Conservation (phyloP, 495 filamentous ascomycete species). For the Staphylotrichum longicolle region DNA sequence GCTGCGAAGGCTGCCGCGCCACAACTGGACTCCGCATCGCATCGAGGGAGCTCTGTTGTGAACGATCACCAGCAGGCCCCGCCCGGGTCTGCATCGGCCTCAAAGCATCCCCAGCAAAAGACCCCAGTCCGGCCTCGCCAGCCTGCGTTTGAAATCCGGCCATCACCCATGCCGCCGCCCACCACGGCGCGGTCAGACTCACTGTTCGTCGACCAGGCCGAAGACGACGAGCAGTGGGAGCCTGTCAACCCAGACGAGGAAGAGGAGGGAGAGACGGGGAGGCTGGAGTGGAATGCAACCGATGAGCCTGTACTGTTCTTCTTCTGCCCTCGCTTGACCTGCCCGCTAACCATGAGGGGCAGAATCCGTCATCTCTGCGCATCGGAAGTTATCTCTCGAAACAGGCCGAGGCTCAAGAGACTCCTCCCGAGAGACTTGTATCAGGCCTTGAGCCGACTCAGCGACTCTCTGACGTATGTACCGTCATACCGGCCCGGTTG, state of each 20-base stretch:
- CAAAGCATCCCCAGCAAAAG: constrained; percentile 19
- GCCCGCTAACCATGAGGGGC: constrained; percentile 26
- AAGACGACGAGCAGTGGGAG: constrained; percentile 81
- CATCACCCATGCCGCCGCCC: constrained; percentile 47
- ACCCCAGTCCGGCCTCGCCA: constrained; percentile 25
- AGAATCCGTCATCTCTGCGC: constrained; percentile 40
- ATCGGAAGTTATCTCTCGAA: constrained; percentile 36
- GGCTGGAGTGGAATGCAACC: constrained; percentile 78
- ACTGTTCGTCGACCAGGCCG: constrained; percentile 67
- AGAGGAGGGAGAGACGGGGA: constrained; percentile 56
- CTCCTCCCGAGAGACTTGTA: constrained; percentile 26
- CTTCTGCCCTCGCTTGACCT: no score
- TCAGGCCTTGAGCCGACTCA: constrained; percentile 64
- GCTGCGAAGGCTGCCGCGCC: constrained; percentile 28
- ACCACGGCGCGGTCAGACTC: constrained; percentile 67
- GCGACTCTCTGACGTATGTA: constrained; percentile 56
- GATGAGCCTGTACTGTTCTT: constrained; percentile 45
- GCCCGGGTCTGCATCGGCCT: constrained; percentile 1
- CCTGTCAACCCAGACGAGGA: constrained; percentile 69
- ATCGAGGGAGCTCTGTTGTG: constrained; percentile 36
- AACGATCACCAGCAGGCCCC: constrained; percentile 18
- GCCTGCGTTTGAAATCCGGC: constrained; percentile 37
- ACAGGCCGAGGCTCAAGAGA: constrained; percentile 32
- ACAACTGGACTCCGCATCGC: constrained; percentile 40
- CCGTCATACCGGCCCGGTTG: background rate